A percentile compares a stretch with the other conserved stretches of the same genome.
Conservation (phyloP, 192 early-diverging fungal genomes). For the Coemansia sp. region DNA sequence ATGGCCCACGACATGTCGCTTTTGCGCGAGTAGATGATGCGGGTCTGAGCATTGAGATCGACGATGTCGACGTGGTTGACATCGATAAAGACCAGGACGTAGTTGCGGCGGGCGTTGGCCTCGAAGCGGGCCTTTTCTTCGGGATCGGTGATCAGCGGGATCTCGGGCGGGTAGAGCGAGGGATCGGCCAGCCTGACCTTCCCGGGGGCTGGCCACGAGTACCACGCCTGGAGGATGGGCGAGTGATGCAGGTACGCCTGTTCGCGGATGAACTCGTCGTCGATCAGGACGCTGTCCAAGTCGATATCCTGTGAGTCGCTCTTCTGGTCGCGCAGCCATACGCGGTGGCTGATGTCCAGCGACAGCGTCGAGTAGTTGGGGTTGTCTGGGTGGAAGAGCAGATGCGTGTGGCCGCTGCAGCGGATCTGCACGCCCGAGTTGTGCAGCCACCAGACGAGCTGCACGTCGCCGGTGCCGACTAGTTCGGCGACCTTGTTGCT, state of each 20-base stretch:
- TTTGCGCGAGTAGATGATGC: slow-evolving; percentile 42
- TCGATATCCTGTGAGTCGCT: slow-evolving; percentile 6
- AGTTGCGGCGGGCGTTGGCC: slow-evolving; percentile 46
- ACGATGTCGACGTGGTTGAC: slow-evolving; percentile 48
- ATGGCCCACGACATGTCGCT: slow-evolving; percentile 44
- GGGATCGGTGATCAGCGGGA: slow-evolving; percentile 28
- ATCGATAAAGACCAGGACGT: slow-evolving; percentile 48
- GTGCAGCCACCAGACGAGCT: slow-evolving; percentile 39
- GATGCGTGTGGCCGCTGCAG: slow-evolving; percentile 38
- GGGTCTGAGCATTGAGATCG: slow-evolving; percentile 26
- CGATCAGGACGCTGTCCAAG: slow-evolving; percentile 25
- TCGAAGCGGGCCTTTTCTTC: slow-evolving; percentile 31
- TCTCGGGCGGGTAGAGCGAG: slow-evolving; percentile 31
- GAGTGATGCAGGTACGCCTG: slow-evolving; percentile 45
- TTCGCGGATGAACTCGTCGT: slow-evolving; percentile 49
- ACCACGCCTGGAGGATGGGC: slow-evolving; percentile 48
- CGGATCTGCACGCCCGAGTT: slow-evolving; percentile 35
- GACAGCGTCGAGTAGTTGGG: slow-evolving; percentile 45
- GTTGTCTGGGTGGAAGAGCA: slow-evolving; percentile 51
- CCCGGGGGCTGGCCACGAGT: slow-evolving; percentile 53
- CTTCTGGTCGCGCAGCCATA: slow-evolving; percentile 36
- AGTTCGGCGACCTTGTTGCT: slow-evolving; percentile 53
- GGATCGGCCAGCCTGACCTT: slow-evolving; percentile 27
- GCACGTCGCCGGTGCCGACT: slow-evolving; percentile 33
- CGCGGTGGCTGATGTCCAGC: slow-evolving; percentile 44